Base-by-base conservation (phyloP, 2,329 filamentous ascomycete genomes). In the Ceratocystis cacaofunesta region DNA sequence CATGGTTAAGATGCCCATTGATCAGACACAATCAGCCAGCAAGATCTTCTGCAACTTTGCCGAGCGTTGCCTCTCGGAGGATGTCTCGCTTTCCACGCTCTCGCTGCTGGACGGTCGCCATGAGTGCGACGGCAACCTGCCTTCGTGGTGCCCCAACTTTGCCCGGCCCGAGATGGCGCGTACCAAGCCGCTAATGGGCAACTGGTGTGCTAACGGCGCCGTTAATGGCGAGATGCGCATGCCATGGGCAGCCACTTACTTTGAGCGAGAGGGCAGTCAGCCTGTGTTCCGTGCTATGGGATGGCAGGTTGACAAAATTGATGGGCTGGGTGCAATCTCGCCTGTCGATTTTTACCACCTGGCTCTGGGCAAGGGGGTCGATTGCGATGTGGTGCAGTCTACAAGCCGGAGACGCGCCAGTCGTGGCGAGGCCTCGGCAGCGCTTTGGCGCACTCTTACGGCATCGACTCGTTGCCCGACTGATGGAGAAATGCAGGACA, bases 81-180 rank as follows among this genome's bases (percentile, higher is more conserved):
- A 67, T 41, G 17, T 57, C 19, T 67, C 66, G 15, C 63, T 65
- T 10, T 36, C 66, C 15, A 61, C 64, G 3, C 44, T 67, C 7
- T 67, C 66, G 5, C 58, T 67, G 28, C 48, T 67, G 6, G 66
- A 67, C 25, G 66, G 66, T 8, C 58, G 66, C 52, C 66, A 65
- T 22, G 46, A 50, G 8, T 61, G 28, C 22, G 63, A 63, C 28
- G 66, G 62, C n/a, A 43, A 36, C 5, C 50, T 67, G 5, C 63
- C 66, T 1, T 67, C 66, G n/a, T 67, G 66, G 66, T 67, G 66
- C 46, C 66, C 63, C 10, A 60, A 67, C 50, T 67, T 67, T 63
- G 62, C 66, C 7, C 62, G 66, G 5, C 63, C 62, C 0, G 50
- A 58, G 8, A 15, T n/a, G 32, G 66, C 66, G 12, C 63, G 66